Percentiles rank a stretch among this genome's conserved stretches.
phyloP scores from a whole-genome alignment of 257 asterid species.

The Paraleonurus japonicus region DNA sequence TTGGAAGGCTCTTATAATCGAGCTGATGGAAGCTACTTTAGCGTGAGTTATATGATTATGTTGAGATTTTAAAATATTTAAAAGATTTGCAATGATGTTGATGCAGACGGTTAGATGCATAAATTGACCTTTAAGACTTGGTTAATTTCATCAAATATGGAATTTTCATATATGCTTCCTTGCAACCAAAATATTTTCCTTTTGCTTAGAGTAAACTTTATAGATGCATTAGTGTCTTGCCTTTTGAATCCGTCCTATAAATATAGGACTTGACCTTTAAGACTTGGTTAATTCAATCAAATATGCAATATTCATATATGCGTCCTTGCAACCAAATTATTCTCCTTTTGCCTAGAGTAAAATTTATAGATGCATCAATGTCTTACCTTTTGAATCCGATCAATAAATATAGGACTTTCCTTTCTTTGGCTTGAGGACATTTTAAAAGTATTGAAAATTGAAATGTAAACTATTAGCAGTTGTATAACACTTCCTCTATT shows the following conservation, averaged over 20 bases:
- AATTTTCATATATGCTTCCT: conserved; percentile 1
- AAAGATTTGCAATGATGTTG: background rate
- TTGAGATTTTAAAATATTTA: background rate
- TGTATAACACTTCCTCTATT: conserved; percentile 4
- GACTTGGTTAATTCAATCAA: too few relatives aligned
- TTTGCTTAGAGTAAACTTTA: background rate
- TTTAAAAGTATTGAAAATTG: background rate
- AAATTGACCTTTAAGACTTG: background rate
- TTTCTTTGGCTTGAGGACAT: background rate
- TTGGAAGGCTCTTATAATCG: background rate
- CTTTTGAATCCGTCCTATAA: too few relatives aligned
- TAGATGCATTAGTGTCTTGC: too few relatives aligned
- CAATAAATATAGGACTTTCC: background rate
- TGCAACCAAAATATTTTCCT: background rate
- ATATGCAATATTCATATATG: too few relatives aligned
- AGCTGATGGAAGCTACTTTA: background rate
- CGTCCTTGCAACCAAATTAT: too few relatives aligned
- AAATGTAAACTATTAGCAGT: background rate
- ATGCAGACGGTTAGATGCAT: background rate
- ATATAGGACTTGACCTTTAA: too few relatives aligned
- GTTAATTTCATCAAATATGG: background rate
- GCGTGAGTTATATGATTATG: background rate
- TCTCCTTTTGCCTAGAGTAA: too few relatives aligned
- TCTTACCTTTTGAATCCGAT: background rate
- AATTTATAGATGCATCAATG: too few relatives aligned